Conservation (phyloP, 163 green algal species). For the Chloroidium sp. region DNA sequence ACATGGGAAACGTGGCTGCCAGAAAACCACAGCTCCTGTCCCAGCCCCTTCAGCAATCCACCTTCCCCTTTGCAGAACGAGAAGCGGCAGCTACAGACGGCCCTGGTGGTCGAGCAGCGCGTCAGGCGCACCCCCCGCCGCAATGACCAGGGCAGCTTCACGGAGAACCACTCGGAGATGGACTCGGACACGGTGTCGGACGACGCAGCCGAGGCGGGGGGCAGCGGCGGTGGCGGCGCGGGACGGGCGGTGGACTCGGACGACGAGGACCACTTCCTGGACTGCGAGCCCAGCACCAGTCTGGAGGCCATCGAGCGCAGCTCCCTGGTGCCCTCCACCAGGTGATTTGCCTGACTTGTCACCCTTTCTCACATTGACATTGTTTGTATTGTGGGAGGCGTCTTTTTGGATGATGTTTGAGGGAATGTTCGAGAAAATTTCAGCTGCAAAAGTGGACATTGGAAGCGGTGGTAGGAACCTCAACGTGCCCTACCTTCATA, state of each 20-base stretch:
- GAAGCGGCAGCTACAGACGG: slow-evolving; percentile 50
- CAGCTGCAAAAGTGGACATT: too few relatives aligned
- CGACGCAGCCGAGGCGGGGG: slow-evolving; percentile 8
- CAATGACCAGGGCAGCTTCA: background rate
- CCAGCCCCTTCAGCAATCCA: too few relatives aligned
- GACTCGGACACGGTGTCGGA: background rate
- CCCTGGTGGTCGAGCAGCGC: slow-evolving; percentile 40
- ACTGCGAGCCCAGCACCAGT: background rate
- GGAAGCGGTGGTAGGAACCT: too few relatives aligned
- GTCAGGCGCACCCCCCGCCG: background rate
- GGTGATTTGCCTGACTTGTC: too few relatives aligned
- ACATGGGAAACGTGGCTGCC: background rate
- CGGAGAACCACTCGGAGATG: background rate
- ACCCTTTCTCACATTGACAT: too few relatives aligned
- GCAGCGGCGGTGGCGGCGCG: background rate
- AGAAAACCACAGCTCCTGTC: too few relatives aligned
- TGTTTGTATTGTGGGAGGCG: too few relatives aligned
- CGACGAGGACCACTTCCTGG: background rate
- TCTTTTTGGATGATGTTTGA: too few relatives aligned
- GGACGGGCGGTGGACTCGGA: slow-evolving; percentile 1
- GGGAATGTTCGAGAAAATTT: too few relatives aligned
- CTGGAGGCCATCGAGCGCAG: too few relatives aligned
- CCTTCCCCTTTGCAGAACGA: slow-evolving; percentile 28
- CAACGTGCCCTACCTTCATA: too few relatives aligned
- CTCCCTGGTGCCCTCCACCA: too few relatives aligned